Evolutionary conservation across 768 basidiomycete genomes (phyloP).

Genomic region (Psilocybe subaeruginosa): DNA sequence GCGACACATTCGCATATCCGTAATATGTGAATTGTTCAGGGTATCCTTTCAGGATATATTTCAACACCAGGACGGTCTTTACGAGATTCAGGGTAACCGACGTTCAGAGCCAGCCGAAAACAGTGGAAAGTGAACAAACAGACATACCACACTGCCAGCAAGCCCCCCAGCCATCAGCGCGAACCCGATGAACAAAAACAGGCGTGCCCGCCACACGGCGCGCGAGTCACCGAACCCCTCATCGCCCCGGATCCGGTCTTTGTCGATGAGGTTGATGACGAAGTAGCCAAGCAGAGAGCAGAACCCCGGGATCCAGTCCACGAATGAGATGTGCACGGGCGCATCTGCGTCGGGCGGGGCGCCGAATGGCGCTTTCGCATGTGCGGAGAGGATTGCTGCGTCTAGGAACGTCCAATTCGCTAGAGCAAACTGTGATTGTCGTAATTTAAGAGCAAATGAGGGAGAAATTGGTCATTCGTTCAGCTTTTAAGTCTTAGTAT

Average conservation of each 20-base stretch:
- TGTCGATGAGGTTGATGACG: slow-evolving; percentile 93
- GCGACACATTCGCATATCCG: slow-evolving; percentile 94
- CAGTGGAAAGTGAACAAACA: not conserved
- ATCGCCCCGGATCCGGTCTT: slow-evolving; percentile 81
- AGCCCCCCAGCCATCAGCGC: slow-evolving; percentile 97
- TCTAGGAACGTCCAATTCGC: slow-evolving; percentile 97
- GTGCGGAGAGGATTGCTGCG: slow-evolving; percentile 87
- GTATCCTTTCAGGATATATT: slow-evolving; percentile 80
- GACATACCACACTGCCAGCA: slow-evolving; percentile 93
- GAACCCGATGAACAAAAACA: slow-evolving; percentile 94
- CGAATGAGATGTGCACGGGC: slow-evolving; percentile 80
- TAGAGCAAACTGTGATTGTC: slow-evolving; percentile 73
- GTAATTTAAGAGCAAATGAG: not conserved
- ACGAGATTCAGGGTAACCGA: not conserved
- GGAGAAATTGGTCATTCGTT: slow-evolving; percentile 5
- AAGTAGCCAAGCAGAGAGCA: slow-evolving; percentile 92
- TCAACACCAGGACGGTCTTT: slow-evolving; percentile 87
- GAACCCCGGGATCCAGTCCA: slow-evolving; percentile 98
- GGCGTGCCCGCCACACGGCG: slow-evolving; percentile 88
- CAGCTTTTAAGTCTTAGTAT: not conserved
- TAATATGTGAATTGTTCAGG: slow-evolving; percentile 83
- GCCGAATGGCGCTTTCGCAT: slow-evolving; percentile 76
- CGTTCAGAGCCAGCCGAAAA: not conserved
- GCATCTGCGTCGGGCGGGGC: slow-evolving; percentile 62
- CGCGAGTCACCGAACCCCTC: slow-evolving; percentile 80